Base-by-base conservation (phyloP, 805 yeast species). In the Kregervanrija pseudodelftensis region DNA sequence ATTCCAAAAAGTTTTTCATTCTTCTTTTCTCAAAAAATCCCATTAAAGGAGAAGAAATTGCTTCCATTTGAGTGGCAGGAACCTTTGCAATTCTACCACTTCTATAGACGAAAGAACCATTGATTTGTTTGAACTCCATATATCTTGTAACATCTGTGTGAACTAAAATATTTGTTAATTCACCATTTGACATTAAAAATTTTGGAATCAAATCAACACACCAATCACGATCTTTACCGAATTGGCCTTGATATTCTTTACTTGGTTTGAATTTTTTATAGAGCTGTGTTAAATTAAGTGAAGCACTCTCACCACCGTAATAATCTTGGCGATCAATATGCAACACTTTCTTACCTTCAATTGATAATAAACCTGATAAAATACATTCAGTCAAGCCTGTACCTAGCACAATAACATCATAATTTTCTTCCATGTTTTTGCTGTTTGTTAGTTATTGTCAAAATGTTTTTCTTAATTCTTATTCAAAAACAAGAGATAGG, bases 111-210 rank as follows among this genome's bases (percentile, higher is more conserved):
- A 84, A 93, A 22, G 95, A 85, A 8, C 98, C 98, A n/a, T 89
- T 80, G 48, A 93, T 85, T 68, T 89, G 97, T 67, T 91, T 91
- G 71, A 93, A 93, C 63, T 93, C 98, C 59, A 93, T 82, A 66
- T 91, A 91, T 53, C 96, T 74, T 28, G 98, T 91, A 46, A 93
- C 99, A 57, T 91, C 91, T 17, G 99, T 93, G 64, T 91, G 96
- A 33, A 87, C 89, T 54, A 93, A 76, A 55, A 93, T 93, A 64
- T 91, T 91, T 51, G 97, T 93, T 65, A 93, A 77, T 63, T 91
- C 99, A 36, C 99, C 99, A 61, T 89, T 87, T 44, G 97, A 90
- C 99, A 93, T 93, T 55, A 93, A 72, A 56, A 93, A 90, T 68
- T 93, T 93, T 37, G 99, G 99, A 59, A 93, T 88, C 67, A 93